phyloP scores from a whole-genome alignment of 805 yeast genomes.

The Nakazawaea sp. region DNA sequence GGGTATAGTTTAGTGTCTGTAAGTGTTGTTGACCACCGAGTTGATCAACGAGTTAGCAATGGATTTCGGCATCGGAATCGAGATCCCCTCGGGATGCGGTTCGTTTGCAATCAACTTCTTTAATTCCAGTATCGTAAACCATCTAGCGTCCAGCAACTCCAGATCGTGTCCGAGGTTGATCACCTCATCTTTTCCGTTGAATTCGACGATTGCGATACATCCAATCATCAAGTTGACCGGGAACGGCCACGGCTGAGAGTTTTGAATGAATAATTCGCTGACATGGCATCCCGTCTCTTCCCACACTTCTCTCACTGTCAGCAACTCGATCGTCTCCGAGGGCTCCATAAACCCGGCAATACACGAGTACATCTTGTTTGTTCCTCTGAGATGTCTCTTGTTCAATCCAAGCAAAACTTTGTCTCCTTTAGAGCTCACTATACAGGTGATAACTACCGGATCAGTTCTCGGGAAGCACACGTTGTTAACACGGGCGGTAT shows the following conservation, averaged over 20 bases:
- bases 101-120: conserved; percentile 27
- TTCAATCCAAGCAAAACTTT: conserved; percentile 68
- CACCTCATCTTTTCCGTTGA: conserved; percentile 54
- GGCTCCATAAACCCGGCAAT: conserved; percentile 97
- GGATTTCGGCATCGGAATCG: conserved; percentile 35
- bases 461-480: conserved; percentile 91
- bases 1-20: conserved; percentile 4
- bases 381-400: conserved; percentile 50
- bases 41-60: conserved; percentile 39
- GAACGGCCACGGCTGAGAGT: conserved; percentile 97
- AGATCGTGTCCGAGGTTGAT: conserved; percentile 77
- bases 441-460: conserved; percentile 78
- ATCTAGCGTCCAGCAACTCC: conserved; percentile 78
- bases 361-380: conserved; percentile 66
- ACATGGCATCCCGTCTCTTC: conserved; percentile 88
- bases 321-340: conserved; percentile 84
- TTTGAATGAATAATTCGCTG: conserved; percentile 47
- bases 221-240: conserved; percentile 94
- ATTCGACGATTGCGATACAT: conserved; percentile 73
- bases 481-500: conserved; percentile 51
- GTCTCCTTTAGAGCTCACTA: conserved; percentile 52
- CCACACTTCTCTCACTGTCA: conserved; percentile 85
- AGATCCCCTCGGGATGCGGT: conserved; percentile 29
- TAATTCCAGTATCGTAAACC: conserved; percentile 64
- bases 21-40: conserved; percentile 17